A percentile compares a stretch with the other conserved stretches of the same genome.
Evolutionary conservation across 306 rosid species (phyloP).

Genomic region (Rosa chinensis): DNA sequence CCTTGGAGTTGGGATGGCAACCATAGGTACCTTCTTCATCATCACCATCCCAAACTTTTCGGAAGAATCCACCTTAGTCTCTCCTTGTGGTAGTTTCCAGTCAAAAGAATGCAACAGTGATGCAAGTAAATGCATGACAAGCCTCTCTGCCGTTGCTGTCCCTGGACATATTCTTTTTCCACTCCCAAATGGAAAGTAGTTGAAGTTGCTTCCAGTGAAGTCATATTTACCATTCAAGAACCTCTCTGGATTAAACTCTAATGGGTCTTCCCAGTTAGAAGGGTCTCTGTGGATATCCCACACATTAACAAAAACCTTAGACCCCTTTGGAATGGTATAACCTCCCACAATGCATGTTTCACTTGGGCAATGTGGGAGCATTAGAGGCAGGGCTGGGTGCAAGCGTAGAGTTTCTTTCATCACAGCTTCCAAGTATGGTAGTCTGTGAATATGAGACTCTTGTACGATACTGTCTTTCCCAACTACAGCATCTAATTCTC

Average conservation of each 20-base stretch:
- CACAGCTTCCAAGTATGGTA: conserved; percentile 54
- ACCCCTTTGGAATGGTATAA: conserved; percentile 60
- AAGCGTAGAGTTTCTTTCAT: conserved; percentile 69
- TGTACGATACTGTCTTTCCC: no score
- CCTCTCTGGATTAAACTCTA: conserved; percentile 55
- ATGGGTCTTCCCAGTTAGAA: conserved; percentile 55
- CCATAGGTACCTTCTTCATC: conserved; percentile 49
- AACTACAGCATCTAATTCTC: no score
- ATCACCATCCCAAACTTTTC: conserved; percentile 61
- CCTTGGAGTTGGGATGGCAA: conserved; percentile 55
- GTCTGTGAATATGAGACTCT: conserved; percentile 30
- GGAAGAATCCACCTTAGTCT: conserved; percentile 27
- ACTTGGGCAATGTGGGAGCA: conserved; percentile 64
- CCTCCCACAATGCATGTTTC: conserved; percentile 48
- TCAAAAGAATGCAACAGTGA: conserved; percentile 65
- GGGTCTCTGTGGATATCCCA: conserved; percentile 64
- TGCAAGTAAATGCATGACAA: conserved; percentile 47
- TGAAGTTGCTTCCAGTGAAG: conserved; percentile 55
- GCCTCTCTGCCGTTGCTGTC: conserved; percentile 70
- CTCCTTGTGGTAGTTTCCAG: conserved; percentile 50
- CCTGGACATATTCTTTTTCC: conserved; percentile 77
- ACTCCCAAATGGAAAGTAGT: conserved; percentile 65
- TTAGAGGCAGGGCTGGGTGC: conserved; percentile 53
- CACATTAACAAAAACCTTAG: conserved; percentile 54
- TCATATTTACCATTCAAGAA: conserved; percentile 52